Evolutionary conservation across 805 yeast species (phyloP), one percentile per base, ranked within the genome.

Genomic region (Myxozyma sirexii): DNA sequence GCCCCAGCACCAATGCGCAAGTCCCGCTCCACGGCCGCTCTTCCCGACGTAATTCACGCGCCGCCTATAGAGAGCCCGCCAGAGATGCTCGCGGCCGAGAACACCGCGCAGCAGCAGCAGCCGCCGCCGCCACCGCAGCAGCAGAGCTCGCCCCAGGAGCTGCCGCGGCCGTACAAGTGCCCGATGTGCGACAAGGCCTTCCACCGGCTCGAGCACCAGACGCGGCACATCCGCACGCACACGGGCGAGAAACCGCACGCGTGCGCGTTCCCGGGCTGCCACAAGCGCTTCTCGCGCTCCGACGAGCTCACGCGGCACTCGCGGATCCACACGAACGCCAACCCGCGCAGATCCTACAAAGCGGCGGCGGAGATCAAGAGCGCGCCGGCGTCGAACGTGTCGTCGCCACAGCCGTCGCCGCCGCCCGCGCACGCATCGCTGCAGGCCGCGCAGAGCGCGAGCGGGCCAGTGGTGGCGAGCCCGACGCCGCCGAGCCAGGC

Each of bases 231-330:
- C 67, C 79, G 97, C 59, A 90, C 96, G 8, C 97, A 90, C 75
- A 90, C 97, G 0, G 97, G 97, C 50, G 96, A 90, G 72, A 88
- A 90, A 72, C 96, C 97, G 1, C 94, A 88, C 71, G 85, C 84
- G 51, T 90, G 97, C 74, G 81, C 84, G 19, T 90, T 82, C 67
- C 91, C 94, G 1, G 89, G 89, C n/a, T 90, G 97, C 75, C 73
- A 84, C 55, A 90, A 91, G 73, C 79, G 87, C 63, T 90, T 90
- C 70, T 82, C 88, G 59, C 80, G 97, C 63, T 80, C 86, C 27
- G 97, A 91, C 74, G 97, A 90, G 75, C 79, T 90, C 58, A 90
- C 96, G 13, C 79, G 97, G 66, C 97, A 90, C 74, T 79, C 87
- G 51, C 77, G 96, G 64, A 91, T 88, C 54, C 97, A 90, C 75